phyloP scores from a whole-genome alignment of 495 filamentous ascomycete genomes.

The Xylaria curta region DNA sequence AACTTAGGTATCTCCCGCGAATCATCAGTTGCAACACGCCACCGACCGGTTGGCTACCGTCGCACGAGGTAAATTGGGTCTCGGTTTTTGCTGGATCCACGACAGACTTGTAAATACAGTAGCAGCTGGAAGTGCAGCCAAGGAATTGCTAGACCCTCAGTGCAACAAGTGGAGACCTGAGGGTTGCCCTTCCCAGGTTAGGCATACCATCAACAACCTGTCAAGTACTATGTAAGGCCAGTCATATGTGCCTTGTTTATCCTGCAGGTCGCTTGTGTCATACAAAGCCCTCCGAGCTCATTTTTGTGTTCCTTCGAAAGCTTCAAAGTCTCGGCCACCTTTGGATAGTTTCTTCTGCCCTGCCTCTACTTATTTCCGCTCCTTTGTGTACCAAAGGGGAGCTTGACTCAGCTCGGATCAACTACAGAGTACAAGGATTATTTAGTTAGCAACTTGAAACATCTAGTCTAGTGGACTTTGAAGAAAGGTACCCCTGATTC shows the following conservation, averaged over 20 bases:
- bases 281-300: neutral
- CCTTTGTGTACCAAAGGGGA: neutral
- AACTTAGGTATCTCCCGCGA: neutral
- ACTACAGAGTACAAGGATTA: conserved; percentile 7
- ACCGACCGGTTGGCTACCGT: conserved; percentile 7
- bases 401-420: conserved; percentile 18
- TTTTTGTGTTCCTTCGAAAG: neutral
- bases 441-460: conserved; percentile 21
- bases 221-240: neutral
- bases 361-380: too few relatives aligned
- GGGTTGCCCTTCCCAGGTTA: conserved; percentile 9
- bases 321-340: neutral
- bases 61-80: neutral
- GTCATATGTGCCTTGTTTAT: conserved; percentile 3
- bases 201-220: conserved; percentile 8
- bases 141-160: neutral
- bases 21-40: conserved; percentile 6
- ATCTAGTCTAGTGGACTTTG: neutral
- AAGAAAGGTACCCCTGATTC: conserved; percentile 8
- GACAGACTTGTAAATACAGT: neutral
- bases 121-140: neutral
- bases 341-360: conserved; percentile 1
- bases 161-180: conserved; percentile 6
- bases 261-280: neutral
- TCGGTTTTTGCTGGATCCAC: conserved; percentile 13